Evolutionary conservation across 2,329 filamentous ascomycete genomes (phyloP), one percentile per base, ranked within the genome.

Genomic region (Talaromyces sp.): DNA sequence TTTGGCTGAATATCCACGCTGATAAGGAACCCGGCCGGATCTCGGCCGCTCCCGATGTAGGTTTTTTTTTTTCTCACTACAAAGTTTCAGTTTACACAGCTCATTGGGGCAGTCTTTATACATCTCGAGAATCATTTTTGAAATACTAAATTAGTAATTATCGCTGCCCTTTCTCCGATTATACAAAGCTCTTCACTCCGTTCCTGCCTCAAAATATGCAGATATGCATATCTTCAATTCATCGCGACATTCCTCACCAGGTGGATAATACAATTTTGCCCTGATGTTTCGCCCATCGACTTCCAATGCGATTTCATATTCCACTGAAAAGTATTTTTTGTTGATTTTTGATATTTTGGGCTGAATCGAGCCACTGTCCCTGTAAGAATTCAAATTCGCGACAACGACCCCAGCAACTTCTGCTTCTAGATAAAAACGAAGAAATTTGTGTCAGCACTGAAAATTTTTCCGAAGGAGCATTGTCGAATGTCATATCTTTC

Each of bases 1-100:
- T 52, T 25, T 13, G 36, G 36, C 6, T 22, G 48, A 33, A 25
- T 36, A n/a, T 51, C 48, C 48, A 25, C 48, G 48, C 22, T 52
- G 48, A 52, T 52, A 52, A 33, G 41, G 5, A 19, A 22, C 36
- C n/a, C n/a, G n/a, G n/a, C n/a, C 52, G 43, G 57, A 41, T 37
- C 22, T 59, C 57, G 57, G 57, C 57, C 57, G 35, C 31, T 52
- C 56, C 57, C 57, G 57, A 59, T 25, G 41, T 3, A 28, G n/a
- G n/a, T n/a, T n/a, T 7, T 7, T 7, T 28, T 28, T 28, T 28
- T 28, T 4, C 25, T 28, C 25, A 28, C 25, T 28, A 28, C 3
- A 28, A n/a, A n/a, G n/a, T n/a, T n/a, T n/a, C n/a, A n/a, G n/a
- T n/a, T n/a, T n/a, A n/a, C n/a, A n/a, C n/a, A n/a, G n/a, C n/a